phyloP scores from a whole-genome alignment of 768 basidiomycete species.

The Tricholoma terreum region DNA sequence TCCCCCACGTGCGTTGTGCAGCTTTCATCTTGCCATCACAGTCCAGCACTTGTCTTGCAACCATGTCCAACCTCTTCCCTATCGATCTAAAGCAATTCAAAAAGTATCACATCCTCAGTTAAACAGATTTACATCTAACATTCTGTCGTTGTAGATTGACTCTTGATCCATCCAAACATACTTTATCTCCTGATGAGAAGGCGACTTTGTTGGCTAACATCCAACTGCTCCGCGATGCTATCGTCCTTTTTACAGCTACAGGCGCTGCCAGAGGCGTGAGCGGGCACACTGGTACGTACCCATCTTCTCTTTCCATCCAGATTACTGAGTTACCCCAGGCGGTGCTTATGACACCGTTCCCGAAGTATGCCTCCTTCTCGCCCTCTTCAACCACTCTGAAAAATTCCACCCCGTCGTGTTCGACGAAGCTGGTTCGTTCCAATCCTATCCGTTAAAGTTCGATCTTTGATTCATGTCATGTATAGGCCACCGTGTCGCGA shows the following conservation, averaged over 20 bases:
- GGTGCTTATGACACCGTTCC: slow-evolving; percentile 78
- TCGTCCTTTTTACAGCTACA: slow-evolving; percentile 83
- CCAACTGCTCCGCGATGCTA: slow-evolving; percentile 78
- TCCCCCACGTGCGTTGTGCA: not conserved
- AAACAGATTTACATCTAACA: not conserved
- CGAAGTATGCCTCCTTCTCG: slow-evolving; percentile 77
- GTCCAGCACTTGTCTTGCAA: no score
- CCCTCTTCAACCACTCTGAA: slow-evolving; percentile 63
- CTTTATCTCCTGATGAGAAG: slow-evolving; percentile 63
- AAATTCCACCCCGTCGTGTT: slow-evolving; percentile 70
- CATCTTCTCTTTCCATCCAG: not conserved
- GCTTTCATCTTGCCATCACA: slow-evolving; percentile 8
- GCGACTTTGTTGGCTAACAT: slow-evolving; percentile 63
- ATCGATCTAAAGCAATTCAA: slow-evolving; percentile 77
- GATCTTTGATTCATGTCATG: slow-evolving; percentile 7
- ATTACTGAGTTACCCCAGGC: slow-evolving; percentile 29
- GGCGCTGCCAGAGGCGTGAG: slow-evolving; percentile 84
- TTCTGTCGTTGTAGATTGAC: slow-evolving; percentile 43
- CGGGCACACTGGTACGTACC: slow-evolving; percentile 67
- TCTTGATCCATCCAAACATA: slow-evolving; percentile 67
- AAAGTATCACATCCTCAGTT: slow-evolving; percentile 34
- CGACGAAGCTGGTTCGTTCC: slow-evolving; percentile 71
- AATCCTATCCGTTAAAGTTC: not conserved
- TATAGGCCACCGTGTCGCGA: slow-evolving; percentile 84
- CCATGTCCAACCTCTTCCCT: slow-evolving; percentile 51